Base-by-base conservation (phyloP, 176 grass and related monocot species). In the Dactylis glomerata region DNA sequence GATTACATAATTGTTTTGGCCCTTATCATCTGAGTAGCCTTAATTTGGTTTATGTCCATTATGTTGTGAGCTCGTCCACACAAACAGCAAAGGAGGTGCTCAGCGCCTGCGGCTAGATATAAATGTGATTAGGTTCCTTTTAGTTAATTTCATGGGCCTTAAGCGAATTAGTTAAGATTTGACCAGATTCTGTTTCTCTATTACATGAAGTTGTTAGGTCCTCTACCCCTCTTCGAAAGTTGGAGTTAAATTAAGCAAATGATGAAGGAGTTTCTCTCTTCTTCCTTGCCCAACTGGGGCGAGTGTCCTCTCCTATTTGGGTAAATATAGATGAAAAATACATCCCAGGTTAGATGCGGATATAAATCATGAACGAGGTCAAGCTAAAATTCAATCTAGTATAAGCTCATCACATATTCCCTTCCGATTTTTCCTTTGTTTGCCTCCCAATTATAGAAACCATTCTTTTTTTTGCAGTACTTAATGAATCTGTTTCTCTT, bases 1-100 rank as follows among this genome's bases (percentile, higher is more conserved):
- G 73, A 57, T 82, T 47, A 19, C 26, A 32, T 57, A 22, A 59
- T 56, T 70, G 22, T 22, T 57, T 34, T 77, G 75, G 50, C 12
- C 59, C 75, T 73, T 83, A 61, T 36, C 72, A 83, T 76, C 26
- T 68, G 26, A 5, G 8, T 82, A 80, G 75, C 63, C 44, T 75
- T 87, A 20, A 66, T 81, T 75, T 55, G 26, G 36, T 68, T 68
- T 61, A 36, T 81, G 44, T 62, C 46, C 73, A 13, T 37, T 73
- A 73, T 15, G 3, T 47, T 9, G 23, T 49, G 44, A 74, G 24
- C 42, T 31, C 26, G 44, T 74, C 42, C 70, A 49, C 15, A 49
- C 44, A 28, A 30, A 49, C 8, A 73, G 26, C 41, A 30, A 73
- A 73, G 41, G 14, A 46, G 41, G 68, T 73, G 23, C 41, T 28